Base-by-base conservation (phyloP, 352 stramenopile species). In the Pythium chondricola region DNA sequence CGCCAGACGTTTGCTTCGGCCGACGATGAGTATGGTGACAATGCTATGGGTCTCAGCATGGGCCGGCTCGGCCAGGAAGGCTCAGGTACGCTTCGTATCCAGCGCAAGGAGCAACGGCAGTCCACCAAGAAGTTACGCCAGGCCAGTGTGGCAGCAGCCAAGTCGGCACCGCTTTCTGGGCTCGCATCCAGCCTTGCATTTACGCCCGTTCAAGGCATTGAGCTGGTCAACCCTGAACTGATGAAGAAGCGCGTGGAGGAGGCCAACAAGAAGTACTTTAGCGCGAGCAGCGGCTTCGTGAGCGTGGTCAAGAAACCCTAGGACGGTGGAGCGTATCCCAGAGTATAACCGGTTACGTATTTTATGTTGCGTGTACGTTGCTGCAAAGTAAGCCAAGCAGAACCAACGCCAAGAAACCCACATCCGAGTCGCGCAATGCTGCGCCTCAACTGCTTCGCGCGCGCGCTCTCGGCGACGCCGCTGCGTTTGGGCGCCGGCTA, bases 251-350 rank as follows among this genome's bases (percentile, higher is more conserved):
- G 84, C 24, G 86, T 98, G 22, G 74, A 85, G 17, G 76, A 96
- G 37, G 95, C 95, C 16, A 99, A 99, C 72, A 92, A 97, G 40
- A 98, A 98, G 67, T 99, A 97, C 78, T 99, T 99, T 57, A 88
- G 88, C 29, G 76, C 95, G 29, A 87, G 82, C 57, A 96, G 85
- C 60, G 96, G 96, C 31, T 99, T 99, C 64, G 88, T 98, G 48
- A 97, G 88, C 41, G 93, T 97, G 36, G 55, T 97, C 36, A 90
- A 89, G 65, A 82, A 92, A 43, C 58, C 61, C n/a, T 83, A 43
- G 63, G 24, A 31, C 16, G n/a, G n/a, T n/a, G n/a, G n/a, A n/a
- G n/a, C n/a, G n/a, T n/a, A 37, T 6, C 14, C 18, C 38, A 30
- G 38, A 25, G 17, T 45, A 26, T 11, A 21, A 14, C 14, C 29